These are phyloP conservation scores for Aspergillus aculeatinus DNA, from an alignment of 2,329 filamentous ascomycete genomes.

Conservation along the genomic window DNA sequence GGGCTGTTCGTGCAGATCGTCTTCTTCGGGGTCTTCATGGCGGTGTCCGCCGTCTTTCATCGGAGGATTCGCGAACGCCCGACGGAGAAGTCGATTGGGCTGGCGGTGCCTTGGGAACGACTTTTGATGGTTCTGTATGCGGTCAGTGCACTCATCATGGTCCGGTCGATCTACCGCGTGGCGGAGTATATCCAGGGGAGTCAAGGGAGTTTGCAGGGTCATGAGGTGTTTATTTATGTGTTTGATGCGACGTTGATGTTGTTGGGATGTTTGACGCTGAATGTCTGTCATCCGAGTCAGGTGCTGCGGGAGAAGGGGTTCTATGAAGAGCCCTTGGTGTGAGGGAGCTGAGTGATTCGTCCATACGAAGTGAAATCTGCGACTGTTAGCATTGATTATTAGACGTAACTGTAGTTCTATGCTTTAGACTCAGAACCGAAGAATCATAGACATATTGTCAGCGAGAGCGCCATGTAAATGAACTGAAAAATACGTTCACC, in stretches of 20 bases:
- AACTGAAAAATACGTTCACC: too few species aligned
- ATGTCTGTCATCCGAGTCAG: not conserved
- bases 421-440: too few species aligned
- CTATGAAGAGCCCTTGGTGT: too few species aligned
- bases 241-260: slow-evolving; percentile 20
- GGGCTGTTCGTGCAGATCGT: slow-evolving; percentile 13
- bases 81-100: not conserved
- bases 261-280: not conserved
- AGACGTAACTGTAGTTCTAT: too few species aligned
- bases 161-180: slow-evolving; percentile 14
- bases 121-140: not conserved
- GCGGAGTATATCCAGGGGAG: slow-evolving; percentile 12
- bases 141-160: slow-evolving; percentile 15
- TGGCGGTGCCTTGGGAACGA: not conserved
- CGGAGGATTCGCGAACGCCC: not conserved
- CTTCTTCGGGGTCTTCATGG: slow-evolving; percentile 13
- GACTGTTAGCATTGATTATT: too few species aligned
- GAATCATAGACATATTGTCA: too few species aligned
- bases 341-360: too few species aligned
- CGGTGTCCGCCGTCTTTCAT: slow-evolving; percentile 1
- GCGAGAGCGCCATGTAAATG: too few species aligned
- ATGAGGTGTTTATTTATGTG: slow-evolving; percentile 16
- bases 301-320: not conserved
- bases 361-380: too few species aligned
- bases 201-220: slow-evolving; percentile 8